These are phyloP conservation scores for Oxyria digyna DNA, from an alignment of 148 eudicot species.

Conservation along the genomic window DNA sequence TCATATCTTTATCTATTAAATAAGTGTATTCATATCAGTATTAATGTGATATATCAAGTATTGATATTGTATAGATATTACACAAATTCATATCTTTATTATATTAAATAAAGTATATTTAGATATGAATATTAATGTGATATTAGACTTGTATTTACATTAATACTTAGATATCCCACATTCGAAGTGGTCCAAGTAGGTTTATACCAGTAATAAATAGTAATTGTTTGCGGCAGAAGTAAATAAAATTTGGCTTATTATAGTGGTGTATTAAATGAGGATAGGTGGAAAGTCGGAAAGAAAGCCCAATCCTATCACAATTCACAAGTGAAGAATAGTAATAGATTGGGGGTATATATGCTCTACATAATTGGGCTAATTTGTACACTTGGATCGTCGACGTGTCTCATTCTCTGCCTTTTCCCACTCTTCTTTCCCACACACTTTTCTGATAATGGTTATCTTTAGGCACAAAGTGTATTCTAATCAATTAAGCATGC, in stretches of 20 bases:
- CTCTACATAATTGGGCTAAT: not conserved
- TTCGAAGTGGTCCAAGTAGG: too few species aligned
- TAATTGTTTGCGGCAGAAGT: not conserved
- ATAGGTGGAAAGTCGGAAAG: not conserved
- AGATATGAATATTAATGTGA: too few species aligned
- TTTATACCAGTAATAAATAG: too few species aligned
- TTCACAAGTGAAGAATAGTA: conserved; percentile 4
- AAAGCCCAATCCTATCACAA: conserved; percentile 5
- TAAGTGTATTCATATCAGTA: too few species aligned
- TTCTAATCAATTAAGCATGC: not conserved
- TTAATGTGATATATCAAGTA: too few species aligned
- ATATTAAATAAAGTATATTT: too few species aligned
- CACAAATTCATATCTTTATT: too few species aligned
- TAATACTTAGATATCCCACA: too few species aligned
- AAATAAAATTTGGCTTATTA: not conserved
- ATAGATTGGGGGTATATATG: not conserved
- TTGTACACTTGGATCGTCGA: not conserved
- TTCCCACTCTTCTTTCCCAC: not conserved
- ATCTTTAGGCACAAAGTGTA: not conserved
- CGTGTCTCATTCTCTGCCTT: not conserved
- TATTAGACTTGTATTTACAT: too few species aligned
- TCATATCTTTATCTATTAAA: too few species aligned
- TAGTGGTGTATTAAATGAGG: not conserved
- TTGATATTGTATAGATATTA: too few species aligned
- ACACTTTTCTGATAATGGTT: not conserved